Conservation (phyloP, 139 green algal species). For the Haematococcus lacustris region DNA sequence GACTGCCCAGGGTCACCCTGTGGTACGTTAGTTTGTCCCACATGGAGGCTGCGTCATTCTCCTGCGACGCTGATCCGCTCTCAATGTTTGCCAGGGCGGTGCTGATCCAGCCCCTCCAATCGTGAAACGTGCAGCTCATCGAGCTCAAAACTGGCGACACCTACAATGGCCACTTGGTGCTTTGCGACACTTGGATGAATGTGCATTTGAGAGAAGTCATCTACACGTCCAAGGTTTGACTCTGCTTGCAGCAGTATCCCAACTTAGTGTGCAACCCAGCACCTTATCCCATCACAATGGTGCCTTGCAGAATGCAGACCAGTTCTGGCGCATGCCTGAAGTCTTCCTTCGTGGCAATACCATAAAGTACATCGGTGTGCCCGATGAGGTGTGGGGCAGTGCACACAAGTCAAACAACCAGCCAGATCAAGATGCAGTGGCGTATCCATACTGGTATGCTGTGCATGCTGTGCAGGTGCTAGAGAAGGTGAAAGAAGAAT, state of each 20-base stretch:
- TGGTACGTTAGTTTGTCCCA: constrained; percentile 48
- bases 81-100: neutral
- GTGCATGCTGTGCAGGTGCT: constrained; percentile 51
- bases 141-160: constrained; percentile 98
- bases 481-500: constrained; percentile 82
- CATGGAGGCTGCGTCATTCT: neutral
- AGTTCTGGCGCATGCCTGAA: constrained; percentile 94
- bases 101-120: neutral
- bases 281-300: neutral
- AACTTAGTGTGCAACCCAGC: too few relatives aligned
- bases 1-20: constrained; percentile 72
- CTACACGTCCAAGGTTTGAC: constrained; percentile 84
- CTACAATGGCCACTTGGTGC: constrained; percentile 95
- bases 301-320: constrained; percentile 76
- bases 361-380: constrained; percentile 97
- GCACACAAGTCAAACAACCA: neutral
- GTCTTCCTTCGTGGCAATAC: constrained; percentile 95
- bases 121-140: constrained; percentile 66
- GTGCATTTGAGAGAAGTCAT: constrained; percentile 95
- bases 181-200: constrained; percentile 99
- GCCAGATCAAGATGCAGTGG: neutral
- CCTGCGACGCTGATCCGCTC: neutral
- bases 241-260: neutral
- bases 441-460: neutral
- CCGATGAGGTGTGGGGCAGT: constrained; percentile 72